Conservation (phyloP, 768 basidiomycete genomes). For the Mycena amicta region DNA sequence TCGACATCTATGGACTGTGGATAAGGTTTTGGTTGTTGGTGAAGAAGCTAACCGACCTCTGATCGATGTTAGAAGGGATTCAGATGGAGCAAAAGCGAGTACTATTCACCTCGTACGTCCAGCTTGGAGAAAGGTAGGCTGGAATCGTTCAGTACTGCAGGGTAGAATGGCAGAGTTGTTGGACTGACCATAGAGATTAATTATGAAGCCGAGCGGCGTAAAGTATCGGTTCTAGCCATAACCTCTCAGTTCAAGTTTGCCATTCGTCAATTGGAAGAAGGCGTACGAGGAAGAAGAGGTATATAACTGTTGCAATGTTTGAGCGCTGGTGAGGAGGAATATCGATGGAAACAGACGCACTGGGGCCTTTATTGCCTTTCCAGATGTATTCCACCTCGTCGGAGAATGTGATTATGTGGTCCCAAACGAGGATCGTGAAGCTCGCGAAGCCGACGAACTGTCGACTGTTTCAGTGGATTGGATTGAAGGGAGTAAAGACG, state of each 20-base stretch:
- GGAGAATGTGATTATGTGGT: slow-evolving; percentile 35
- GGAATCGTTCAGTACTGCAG: too few relatives aligned
- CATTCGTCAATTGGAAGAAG: too few relatives aligned
- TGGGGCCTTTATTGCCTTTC: slow-evolving; percentile 32
- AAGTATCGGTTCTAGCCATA: slow-evolving; percentile 49
- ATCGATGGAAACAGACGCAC: too few relatives aligned
- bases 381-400: slow-evolving; percentile 41
- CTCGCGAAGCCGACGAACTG: slow-evolving; percentile 36
- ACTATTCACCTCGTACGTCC: slow-evolving; percentile 13
- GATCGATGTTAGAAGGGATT: background rate
- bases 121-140: slow-evolving; percentile 25
- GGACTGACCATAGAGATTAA: slow-evolving; percentile 41
- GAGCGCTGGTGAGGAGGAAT: background rate
- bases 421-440: slow-evolving; percentile 38
- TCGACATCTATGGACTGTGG: slow-evolving; percentile 28
- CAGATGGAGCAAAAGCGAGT: background rate
- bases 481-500: background rate
- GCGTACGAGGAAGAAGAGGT: slow-evolving; percentile 37
- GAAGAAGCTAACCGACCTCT: background rate
- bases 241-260: background rate
- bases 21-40: background rate
- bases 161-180: too few relatives aligned
- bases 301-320: slow-evolving; percentile 33
- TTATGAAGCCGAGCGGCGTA: slow-evolving; percentile 45
- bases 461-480: background rate